Evolutionary conservation across 2,329 filamentous ascomycete species (phyloP), one percentile per base, ranked within the genome.

Genomic region (Aspergillus phoenicis): DNA sequence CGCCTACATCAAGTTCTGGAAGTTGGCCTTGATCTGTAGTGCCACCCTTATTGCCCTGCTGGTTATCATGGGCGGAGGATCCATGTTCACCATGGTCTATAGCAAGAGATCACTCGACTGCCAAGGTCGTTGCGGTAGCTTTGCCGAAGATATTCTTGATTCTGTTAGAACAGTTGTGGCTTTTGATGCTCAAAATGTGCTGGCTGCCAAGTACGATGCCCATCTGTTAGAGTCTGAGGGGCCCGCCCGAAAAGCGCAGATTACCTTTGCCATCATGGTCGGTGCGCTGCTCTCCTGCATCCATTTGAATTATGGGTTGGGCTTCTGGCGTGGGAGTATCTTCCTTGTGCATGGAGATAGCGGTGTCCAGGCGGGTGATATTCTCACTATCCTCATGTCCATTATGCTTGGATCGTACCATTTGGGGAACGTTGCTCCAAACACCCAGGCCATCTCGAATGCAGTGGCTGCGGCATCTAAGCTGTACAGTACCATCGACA

Each of bases 1-100:
- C 68, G 91, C 90, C 1, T 97, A 96, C 73, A 78, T 93, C 75
- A 90, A 90, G 70, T 94, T 89, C 77, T 97, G 93, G 93, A 97
- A 95, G 77, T 82, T 97, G 64, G 94, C 94, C 0, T 78, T 97
- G 33, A 97, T 98, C 67, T 83, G 96, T 13, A 83, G 86, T 24
- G 92, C 90, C 0, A 91, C 90, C 2, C 86, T 97, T 59, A 79
- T 93, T 39, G 90, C 91, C 2, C 85, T 97, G 52, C 75, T 91
- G 7, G 64, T 90, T 2, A 84, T 89, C 67, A 94, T 95, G 87
- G 90, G 88, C 52, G 77, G 81, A 41, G 87, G 89, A 10, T 90
- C 89, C 1, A 80, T 79, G 5, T 89, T 91, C 69, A 88, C 96
- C 68, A 82, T 95, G 70, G 90, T 88, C 73, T 93, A 85, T 75